phyloP scores from a whole-genome alignment of 2,329 filamentous ascomycete species.

The Chrysosphaeria jannelii region DNA sequence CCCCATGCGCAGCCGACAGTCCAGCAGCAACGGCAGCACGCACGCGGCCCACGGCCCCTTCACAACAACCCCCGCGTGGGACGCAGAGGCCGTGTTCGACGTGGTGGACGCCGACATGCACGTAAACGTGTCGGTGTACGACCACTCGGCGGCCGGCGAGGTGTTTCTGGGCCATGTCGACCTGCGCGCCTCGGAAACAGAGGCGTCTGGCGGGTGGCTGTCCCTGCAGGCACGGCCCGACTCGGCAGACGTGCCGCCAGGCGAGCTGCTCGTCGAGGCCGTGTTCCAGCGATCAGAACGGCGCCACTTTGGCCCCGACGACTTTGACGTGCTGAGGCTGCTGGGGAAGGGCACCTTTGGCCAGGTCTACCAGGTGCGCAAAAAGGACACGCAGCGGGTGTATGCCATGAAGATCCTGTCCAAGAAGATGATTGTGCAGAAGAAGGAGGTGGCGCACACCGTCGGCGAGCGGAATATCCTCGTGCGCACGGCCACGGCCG shows the following conservation, averaged over 20 bases:
- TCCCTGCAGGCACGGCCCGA: slow-evolving; percentile 42
- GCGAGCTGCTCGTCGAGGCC: slow-evolving; percentile 70
- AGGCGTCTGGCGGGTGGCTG: slow-evolving; percentile 58
- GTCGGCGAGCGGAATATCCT: slow-evolving; percentile 92
- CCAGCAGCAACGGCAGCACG: slow-evolving; percentile 66
- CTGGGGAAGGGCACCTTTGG: slow-evolving; percentile 97
- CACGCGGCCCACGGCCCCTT: slow-evolving; percentile 26
- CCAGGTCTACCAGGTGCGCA: slow-evolving; percentile 92
- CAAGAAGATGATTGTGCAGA: slow-evolving; percentile 98
- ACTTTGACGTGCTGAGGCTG: slow-evolving; percentile 85
- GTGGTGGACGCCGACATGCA: slow-evolving; percentile 76
- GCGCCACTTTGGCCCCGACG: slow-evolving; percentile 75
- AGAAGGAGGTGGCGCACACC: slow-evolving; percentile 95
- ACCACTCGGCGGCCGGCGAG: slow-evolving; percentile 42
- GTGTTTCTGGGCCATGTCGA: slow-evolving; percentile 79
- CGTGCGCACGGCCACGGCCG: slow-evolving; percentile 78
- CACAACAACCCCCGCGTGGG: slow-evolving; percentile 80
- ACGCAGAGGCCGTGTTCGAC: slow-evolving; percentile 89
- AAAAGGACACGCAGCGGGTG: slow-evolving; percentile 84
- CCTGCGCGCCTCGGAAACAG: slow-evolving; percentile 34
- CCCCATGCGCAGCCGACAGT: slow-evolving; percentile 87
- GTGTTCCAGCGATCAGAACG: slow-evolving; percentile 65
- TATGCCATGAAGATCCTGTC: slow-evolving; percentile 99
- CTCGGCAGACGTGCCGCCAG: slow-evolving; percentile 43
- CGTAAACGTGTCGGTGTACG: slow-evolving; percentile 82